Percentiles rank a stretch among this genome's conserved stretches.
Evolutionary conservation across 192 early-diverging fungal species (phyloP).

Genomic region (Lunasporangiospora selenospora): DNA sequence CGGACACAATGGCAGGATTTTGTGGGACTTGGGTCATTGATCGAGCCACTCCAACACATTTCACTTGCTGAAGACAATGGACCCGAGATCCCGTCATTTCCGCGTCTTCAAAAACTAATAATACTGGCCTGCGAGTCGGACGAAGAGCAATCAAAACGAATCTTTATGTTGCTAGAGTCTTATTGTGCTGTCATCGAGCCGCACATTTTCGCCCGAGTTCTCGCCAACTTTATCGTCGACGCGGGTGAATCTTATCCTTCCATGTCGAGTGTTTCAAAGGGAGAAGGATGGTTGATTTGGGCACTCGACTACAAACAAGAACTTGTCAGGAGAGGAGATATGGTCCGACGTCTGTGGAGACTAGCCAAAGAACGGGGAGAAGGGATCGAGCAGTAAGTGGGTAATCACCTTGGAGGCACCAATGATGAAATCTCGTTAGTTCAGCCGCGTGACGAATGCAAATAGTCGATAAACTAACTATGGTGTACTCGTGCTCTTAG

Average conservation of each 20-base stretch:
- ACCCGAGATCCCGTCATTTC: not conserved
- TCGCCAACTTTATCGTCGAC: slow-evolving; percentile 16
- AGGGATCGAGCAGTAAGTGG: slow-evolving; percentile 24
- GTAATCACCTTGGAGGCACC: no score
- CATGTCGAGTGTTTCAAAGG: not conserved
- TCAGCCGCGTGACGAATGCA: no score
- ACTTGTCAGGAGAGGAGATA: slow-evolving; percentile 19
- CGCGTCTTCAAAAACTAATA: slow-evolving; percentile 12
- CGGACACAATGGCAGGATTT: slow-evolving; percentile 28
- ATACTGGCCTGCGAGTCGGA: slow-evolving; percentile 11
- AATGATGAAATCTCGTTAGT: no score
- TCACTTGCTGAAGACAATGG: not conserved
- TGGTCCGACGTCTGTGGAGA: slow-evolving; percentile 27
- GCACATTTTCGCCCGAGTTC: slow-evolving; percentile 4
- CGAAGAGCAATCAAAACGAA: slow-evolving; percentile 18
- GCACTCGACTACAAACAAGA: slow-evolving; percentile 29
- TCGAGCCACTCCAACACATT: slow-evolving; percentile 12
- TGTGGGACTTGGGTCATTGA: slow-evolving; percentile 13
- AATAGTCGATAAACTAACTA: no score
- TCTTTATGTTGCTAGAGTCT: slow-evolving; percentile 16
- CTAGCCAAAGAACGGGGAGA: slow-evolving; percentile 15
- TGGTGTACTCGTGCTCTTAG: no score
- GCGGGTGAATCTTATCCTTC: slow-evolving; percentile 17
- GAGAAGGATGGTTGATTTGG: slow-evolving; percentile 30
- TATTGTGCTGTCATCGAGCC: slow-evolving; percentile 22